Conservation (phyloP, 345 rosid species). For the Schrenkiella parvula region DNA sequence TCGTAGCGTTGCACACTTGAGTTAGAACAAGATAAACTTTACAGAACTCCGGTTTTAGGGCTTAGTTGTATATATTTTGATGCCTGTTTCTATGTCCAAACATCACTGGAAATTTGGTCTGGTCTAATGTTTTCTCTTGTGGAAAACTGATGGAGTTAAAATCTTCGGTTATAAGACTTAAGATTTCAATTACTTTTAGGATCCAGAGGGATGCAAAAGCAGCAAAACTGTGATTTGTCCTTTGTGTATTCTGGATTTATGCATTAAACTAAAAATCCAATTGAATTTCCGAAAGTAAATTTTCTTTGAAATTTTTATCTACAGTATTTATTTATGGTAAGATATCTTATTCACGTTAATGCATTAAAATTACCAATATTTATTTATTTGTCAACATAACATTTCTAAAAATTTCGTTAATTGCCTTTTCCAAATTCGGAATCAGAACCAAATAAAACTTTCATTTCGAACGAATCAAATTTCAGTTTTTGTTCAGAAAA, state of each 20-base stretch:
- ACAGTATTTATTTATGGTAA: not conserved
- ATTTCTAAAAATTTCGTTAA: no score
- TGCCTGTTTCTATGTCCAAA: not conserved
- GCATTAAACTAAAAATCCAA: no score
- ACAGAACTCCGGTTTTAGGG: not conserved
- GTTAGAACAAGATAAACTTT: constrained; percentile 9
- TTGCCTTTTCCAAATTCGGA: not conserved
- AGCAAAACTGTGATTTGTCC: not conserved
- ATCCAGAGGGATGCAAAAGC: not conserved
- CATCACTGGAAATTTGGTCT: constrained; percentile 4
- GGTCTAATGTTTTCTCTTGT: not conserved
- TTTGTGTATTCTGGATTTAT: no score
- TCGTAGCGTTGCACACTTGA: constrained; percentile 39
- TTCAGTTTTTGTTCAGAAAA: not conserved
- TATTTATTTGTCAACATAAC: no score
- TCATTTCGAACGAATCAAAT: not conserved
- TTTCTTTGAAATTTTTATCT: not conserved
- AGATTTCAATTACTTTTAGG: no score
- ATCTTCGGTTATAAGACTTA: not conserved
- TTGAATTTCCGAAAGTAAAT: not conserved
- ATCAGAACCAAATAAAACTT: not conserved
- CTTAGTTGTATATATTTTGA: constrained; percentile 21
- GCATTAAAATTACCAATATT: no score
- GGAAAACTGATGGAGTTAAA: not conserved
- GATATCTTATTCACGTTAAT: not conserved